phyloP scores from a whole-genome alignment of 768 basidiomycete genomes.

The Lentinula sp. region DNA sequence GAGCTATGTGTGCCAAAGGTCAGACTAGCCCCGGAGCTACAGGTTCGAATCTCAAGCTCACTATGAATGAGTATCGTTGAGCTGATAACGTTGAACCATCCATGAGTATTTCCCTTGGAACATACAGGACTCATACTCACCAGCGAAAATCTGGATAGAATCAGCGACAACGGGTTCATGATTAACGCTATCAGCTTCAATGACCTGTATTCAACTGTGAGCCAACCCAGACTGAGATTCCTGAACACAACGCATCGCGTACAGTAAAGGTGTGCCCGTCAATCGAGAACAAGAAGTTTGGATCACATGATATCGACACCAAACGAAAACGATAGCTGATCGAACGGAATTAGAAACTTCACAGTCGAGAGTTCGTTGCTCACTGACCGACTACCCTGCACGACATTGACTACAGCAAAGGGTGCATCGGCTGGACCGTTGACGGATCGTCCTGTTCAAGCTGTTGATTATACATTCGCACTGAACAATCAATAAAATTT shows the following conservation, averaged over 20 bases:
- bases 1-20: conserved; percentile 12
- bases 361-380: neutral
- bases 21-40: no score
- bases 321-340: conserved; percentile 14
- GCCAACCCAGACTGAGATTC: neutral
- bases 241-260: neutral
- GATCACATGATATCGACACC: conserved; percentile 29
- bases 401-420: conserved; percentile 27
- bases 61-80: conserved; percentile 31
- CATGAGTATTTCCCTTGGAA: conserved; percentile 1
- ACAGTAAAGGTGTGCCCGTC: conserved; percentile 21
- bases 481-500: conserved; percentile 5
- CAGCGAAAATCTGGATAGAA: conserved; percentile 24
- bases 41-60: conserved; percentile 8
- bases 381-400: conserved; percentile 13
- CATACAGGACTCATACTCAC: conserved; percentile 7
- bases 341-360: neutral
- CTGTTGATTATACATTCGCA: neutral
- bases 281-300: conserved; percentile 19
- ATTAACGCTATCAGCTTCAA: conserved; percentile 27
- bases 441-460: neutral
- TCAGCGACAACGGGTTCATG: conserved; percentile 21
- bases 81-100: conserved; percentile 10
- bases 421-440: conserved; percentile 13
- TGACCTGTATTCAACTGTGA: conserved; percentile 13